Base-by-base conservation (phyloP, 2,329 filamentous ascomycete species). In the Lecanicillium sp. region DNA sequence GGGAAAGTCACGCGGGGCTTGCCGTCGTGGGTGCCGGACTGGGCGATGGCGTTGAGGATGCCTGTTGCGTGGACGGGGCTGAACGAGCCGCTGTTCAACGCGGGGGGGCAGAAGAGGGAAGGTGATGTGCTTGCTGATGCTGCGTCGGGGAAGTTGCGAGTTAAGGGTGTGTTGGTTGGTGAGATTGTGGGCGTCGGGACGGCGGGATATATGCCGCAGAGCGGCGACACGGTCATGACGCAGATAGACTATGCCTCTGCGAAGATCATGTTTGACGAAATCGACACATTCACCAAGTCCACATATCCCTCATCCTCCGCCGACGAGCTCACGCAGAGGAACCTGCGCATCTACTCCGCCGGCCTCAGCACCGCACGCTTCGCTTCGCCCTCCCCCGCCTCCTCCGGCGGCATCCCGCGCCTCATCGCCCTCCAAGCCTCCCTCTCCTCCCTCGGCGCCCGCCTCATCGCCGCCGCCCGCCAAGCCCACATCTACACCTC, bases 21-120 rank as follows among this genome's bases (percentile, higher is more conserved):
- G 15, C 64, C 63, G 2, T 64, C 62, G 2, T 67, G 64, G 64
- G 61, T 60, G 3, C 62, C 63, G 6, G 63, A 67, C 49, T 66
- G 63, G 63, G 55, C 59, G 1, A 60, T 59, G 58, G 23, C 54
- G n/a, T 51, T 66, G 14, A 33, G 21, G 3, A 47, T 57, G 6
- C 61, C 63, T 1, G 39, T 54, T 5, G 54, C 57, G 2, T 65
- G 65, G 36, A n/a, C 47, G 3, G 45, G 42, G 2, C 24, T 62
- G 32, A 48, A 52, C 33, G 20, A 57, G 12, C 53, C 62, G 5
- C 41, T 48, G 0, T 61, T 59, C 29, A 37, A 45, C 0, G 61
- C 63, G 2, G 62, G 62, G 3, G 60, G 56, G 1, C 1, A 17
- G 1, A 19, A 29, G 0, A 37, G 51, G 12, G 19, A 10, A 2